Evolutionary conservation across 331 rosid genomes (phyloP).

Genomic region (Pyracantha coccinea): DNA sequence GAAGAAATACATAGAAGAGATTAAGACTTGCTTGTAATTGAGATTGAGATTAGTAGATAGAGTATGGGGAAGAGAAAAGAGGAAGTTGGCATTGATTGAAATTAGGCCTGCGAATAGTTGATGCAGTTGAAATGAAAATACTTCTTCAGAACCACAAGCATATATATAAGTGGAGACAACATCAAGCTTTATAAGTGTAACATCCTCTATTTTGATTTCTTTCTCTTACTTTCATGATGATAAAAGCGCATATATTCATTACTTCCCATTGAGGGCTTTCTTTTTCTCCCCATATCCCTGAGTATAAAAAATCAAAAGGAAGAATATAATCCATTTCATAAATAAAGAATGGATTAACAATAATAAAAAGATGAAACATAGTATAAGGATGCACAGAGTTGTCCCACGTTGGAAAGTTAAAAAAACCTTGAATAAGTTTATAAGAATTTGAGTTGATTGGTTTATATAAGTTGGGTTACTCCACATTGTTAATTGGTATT

Average conservation of each 20-base stretch:
- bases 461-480: too few relatives aligned
- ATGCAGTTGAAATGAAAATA: not conserved
- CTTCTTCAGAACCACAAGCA: not conserved
- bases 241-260: slow-evolving; percentile 61
- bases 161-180: slow-evolving; percentile 14
- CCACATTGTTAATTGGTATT: too few relatives aligned
- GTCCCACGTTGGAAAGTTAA: too few relatives aligned
- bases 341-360: not conserved
- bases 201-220: slow-evolving; percentile 18
- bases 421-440: too few relatives aligned
- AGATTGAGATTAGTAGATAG: slow-evolving; percentile 19
- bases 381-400: too few relatives aligned
- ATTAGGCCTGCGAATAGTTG: not conserved
- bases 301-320: not conserved
- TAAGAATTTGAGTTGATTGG: too few relatives aligned
- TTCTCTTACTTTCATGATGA: slow-evolving; percentile 35
- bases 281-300: slow-evolving; percentile 1
- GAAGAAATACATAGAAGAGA: not conserved
- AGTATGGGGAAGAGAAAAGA: slow-evolving; percentile 20
- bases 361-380: too few relatives aligned
- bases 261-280: slow-evolving; percentile 54
- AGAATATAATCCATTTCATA: not conserved
- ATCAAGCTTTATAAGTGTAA: slow-evolving; percentile 17
- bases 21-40: slow-evolving; percentile 31
- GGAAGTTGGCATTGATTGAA: slow-evolving; percentile 38